Evolutionary conservation across 441 rosid genomes (phyloP), one percentile per base, ranked within the genome.

Genomic region (Francoa sonchifolia): DNA sequence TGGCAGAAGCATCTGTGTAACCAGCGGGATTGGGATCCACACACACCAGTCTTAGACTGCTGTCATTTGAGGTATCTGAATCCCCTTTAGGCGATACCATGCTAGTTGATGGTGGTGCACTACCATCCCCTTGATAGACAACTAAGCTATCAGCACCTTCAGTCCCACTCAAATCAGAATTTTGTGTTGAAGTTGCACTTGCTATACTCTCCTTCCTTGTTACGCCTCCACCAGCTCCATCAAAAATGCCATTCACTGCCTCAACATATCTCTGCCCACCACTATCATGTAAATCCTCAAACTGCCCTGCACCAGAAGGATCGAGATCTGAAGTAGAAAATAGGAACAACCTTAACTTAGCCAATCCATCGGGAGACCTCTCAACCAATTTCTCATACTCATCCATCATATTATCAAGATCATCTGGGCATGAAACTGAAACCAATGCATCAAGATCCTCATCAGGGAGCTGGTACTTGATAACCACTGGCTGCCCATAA

Each of bases 391-490:
- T 76, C 54, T 78, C 74, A 64, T 70, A 82, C 59, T 82, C 88
- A 19, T 76, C 88, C 82, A 82, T 76, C 94, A 82, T 76, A 49
- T 82, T 72, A 59, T 73, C 78, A 27, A 82, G 78, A 65, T 82
- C 94, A 47, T 82, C 94, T 7, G 74, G 59, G 48, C 78, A 76
- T 9, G 82, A 73, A 53, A 82, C 74, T 1, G 94, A 78, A 19
- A 82, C 80, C 61, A 82, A 54, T 3, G 94, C 78, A 64, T 82
- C 94, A 54, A 82, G 82, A 52, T 82, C 94, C 71, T 82, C 94
- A 42, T 72, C 80, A 27, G 88, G 94, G 38, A 78, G 85, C 72
- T 82, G 88, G 56, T 73, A 78, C 62, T 78, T 82, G 21, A 79
- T 66, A 51, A 65, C 62, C 33, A 62, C 75, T 23, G 72, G 73